Base-by-base conservation (phyloP, 176 grass and related monocot genomes). In the Oryza rufipogon region DNA sequence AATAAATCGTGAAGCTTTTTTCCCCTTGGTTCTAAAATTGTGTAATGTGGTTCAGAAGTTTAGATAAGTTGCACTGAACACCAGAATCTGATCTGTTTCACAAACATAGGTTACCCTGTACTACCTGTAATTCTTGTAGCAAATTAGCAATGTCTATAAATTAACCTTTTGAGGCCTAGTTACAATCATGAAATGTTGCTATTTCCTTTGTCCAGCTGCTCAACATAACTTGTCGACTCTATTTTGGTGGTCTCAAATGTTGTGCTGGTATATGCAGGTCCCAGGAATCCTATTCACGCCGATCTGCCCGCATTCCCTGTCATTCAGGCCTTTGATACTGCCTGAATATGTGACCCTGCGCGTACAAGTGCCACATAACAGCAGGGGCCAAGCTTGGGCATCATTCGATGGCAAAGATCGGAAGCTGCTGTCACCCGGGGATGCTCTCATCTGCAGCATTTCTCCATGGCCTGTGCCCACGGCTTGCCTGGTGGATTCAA, bases 391-490 rank as follows among this genome's bases (percentile, higher is more conserved):
- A 32, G 97, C 91, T 1, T 99, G 97, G 93, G 97, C 97, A 9
- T 99, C 97, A 22, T 96, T 99, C 36, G 97, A 99, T 7, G 97
- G 93, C 68, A 99, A 99, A 81, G 97, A 96, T 66, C 84, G 97
- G 32, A 92, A 91, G 78, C 88, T 88, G 78, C 83, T 99, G 1
- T 81, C 90, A 10, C 88, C 93, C 0, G 97, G 97, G 4, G 97
- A 99, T 4, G 91, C 97, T 8, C 88, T 99, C 71, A 96, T 99
- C 90, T 94, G 93, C 83, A 99, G 97, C 68, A 94, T 99, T 60
- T 89, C 97, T 12, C 88, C 90, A 2, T 99, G 97, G 93, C 91
- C 97, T 0, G 97, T 99, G 39, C 97, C 97, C 0, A 99, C 97
- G 7, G 91, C 93, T 23, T 99, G 91, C 80, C 81, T 92, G 20